Evolutionary conservation across 805 yeast genomes (phyloP).

Genomic region (Saccharomycopsis amapae): DNA sequence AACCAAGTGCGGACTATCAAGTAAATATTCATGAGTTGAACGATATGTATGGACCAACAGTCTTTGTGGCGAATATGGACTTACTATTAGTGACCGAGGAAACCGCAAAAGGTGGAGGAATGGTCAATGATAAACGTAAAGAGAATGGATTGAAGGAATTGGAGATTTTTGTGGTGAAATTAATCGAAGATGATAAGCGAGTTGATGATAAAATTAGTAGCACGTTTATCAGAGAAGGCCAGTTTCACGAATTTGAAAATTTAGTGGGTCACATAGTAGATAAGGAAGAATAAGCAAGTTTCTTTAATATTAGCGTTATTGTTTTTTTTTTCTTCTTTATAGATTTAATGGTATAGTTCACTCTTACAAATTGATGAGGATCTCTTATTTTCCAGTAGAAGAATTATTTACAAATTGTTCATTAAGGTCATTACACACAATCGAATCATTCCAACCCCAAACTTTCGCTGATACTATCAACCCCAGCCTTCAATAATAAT

Average conservation of each 20-base stretch:
- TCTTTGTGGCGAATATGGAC: slow-evolving; percentile 61
- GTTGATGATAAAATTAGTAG: slow-evolving; percentile 80
- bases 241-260: slow-evolving; percentile 9
- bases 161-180: slow-evolving; percentile 46
- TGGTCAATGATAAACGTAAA: slow-evolving; percentile 58
- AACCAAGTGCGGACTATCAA: slow-evolving; percentile 34
- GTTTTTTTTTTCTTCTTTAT: background rate
- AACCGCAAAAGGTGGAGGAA: slow-evolving; percentile 64
- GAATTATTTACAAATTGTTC: too few species aligned
- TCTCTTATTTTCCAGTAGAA: too few species aligned
- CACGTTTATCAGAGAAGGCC: slow-evolving; percentile 53
- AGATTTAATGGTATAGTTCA: too few species aligned
- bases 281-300: background rate
- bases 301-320: background rate
- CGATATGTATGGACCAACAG: slow-evolving; percentile 95
- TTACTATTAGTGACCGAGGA: slow-evolving; percentile 79
- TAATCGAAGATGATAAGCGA: slow-evolving; percentile 57
- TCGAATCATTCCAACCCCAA: background rate
- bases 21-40: slow-evolving; percentile 56
- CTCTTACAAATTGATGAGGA: too few species aligned
- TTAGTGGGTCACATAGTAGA: too few species aligned
- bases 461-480: background rate
- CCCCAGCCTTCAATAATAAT: slow-evolving; percentile 12
- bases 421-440: too few species aligned
- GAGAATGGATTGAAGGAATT: slow-evolving; percentile 49